Evolutionary conservation across 2,329 filamentous ascomycete genomes (phyloP), one percentile per base, ranked within the genome.

Genomic region (Trichoderma lentiforme): DNA sequence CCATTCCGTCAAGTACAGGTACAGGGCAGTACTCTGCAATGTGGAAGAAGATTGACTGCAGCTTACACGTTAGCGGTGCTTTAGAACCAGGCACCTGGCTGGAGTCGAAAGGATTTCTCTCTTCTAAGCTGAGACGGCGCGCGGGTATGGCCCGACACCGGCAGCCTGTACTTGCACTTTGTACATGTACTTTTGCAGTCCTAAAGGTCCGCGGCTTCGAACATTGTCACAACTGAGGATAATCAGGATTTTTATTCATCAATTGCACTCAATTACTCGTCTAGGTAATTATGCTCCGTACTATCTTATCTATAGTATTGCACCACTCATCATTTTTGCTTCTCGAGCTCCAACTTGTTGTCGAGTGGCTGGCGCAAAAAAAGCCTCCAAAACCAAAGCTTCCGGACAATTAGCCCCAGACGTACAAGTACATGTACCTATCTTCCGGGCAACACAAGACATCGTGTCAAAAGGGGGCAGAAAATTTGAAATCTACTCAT

Each of bases 111-210:
- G 32, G 43, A 28, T 61, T 58, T 67, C 57, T 61, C 18, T 36
- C 56, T 69, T 69, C 47, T 24, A 53, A 61, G 36, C 56, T 51
- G 56, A 70, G 66, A 70, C 57, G 57, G 66, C 66, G 66, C 66
- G 39, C 57, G 66, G 66, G 66, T 28, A 53, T 47, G 66, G 34
- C 57, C 66, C 66, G 56, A 69, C 34, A 61, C 66, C 26, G 56
- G 58, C 21, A 6, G 15, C 30, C 14, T 53, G 47, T 67, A 57
- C 47, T 14, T 66, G 14, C 6, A 21, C 58, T 24, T 53, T 53
- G 47, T 24, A 53, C 43, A 51, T 11, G 43, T 51, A 51, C 43
- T 51, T 36, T 51, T 51, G n/a, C 8, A 21, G n/a, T n/a, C 43
- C 9, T 4, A 9, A 5, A 21, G 43, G n/a, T 51, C 43, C 43